Evolutionary conservation across 2,329 filamentous ascomycete species (phyloP).

Genomic region (Aspergillus terreus): DNA sequence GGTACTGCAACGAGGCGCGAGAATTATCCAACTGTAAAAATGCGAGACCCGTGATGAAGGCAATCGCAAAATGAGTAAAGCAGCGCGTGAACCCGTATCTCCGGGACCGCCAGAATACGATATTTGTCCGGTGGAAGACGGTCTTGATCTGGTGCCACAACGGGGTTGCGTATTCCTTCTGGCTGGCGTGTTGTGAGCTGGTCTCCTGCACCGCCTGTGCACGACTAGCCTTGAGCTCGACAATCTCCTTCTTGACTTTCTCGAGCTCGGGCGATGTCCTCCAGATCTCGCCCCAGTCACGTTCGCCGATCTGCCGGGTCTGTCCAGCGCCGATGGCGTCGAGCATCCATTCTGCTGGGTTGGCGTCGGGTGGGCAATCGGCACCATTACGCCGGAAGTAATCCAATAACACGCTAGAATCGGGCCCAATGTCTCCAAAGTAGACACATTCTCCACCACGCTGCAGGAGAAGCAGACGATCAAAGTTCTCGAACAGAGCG

Average conservation of each 20-base stretch:
- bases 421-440: constrained; percentile 52
- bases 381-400: constrained; percentile 54
- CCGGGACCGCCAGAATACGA: constrained; percentile 78
- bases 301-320: constrained; percentile 65
- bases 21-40: constrained; percentile 76
- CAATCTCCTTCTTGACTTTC: constrained; percentile 63
- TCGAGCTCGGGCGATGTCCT: constrained; percentile 67
- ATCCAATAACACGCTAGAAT: constrained; percentile 46
- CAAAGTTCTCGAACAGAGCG: constrained; percentile 56
- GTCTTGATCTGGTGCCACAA: constrained; percentile 73
- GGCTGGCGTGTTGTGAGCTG: constrained; percentile 43
- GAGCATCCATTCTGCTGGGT: constrained; percentile 50
- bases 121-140: constrained; percentile 68
- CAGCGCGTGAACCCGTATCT: constrained; percentile 87
- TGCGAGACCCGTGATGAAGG: constrained; percentile 72
- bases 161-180: constrained; percentile 80
- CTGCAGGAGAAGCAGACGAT: constrained; percentile 54
- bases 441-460: constrained; percentile 54
- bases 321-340: constrained; percentile 71
- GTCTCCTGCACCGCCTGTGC: constrained; percentile 42
- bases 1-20: constrained; percentile 73
- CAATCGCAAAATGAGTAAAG: constrained; percentile 78
- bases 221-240: constrained; percentile 62
- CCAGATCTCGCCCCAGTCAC: constrained; percentile 81
- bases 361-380: constrained; percentile 47